Evolutionary conservation across 768 basidiomycete genomes (phyloP), one percentile per base, ranked within the genome.

Genomic region (Hygrophorus pudorinus): DNA sequence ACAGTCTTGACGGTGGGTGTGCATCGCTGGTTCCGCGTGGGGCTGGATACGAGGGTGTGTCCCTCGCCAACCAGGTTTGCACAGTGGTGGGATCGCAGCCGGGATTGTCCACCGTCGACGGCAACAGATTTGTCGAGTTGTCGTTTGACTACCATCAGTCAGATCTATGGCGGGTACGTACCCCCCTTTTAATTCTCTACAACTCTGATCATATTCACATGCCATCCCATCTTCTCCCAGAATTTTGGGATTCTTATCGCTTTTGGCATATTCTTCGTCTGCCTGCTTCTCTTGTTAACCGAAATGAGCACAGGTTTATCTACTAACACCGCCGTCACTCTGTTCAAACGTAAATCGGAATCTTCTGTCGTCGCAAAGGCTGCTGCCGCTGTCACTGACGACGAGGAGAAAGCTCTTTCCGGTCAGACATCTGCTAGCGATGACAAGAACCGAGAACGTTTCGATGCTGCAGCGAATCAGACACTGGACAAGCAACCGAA

Each of bases 211-310:
- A 24, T 24, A 24, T 24, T 24, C 3, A 24, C 24, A 24, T 24
- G 24, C 7, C 24, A 7, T 24, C 7, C 24, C 24, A 7, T 24
- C 24, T n/a, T 57, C 79, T 2, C 57, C 81, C 5, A 80, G 77
- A 76, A 82, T 49, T 73, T 72, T 42, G 88, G 86, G 17, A 81
- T 91, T 43, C 59, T 81, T 24, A 45, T 81, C 47, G 82, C 70
- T 0, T 88, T 87, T 56, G 72, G 71, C 29, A 28, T 73, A n/a
- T 72, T 60, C 47, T 85, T 84, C 59, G 56, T 80, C 47, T 24
- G 58, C 6, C 51, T 70, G 14, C 72, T 81, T 12, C 65, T 87
- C 42, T 2, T 75, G 33, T 73, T 81, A 57, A 78, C 81, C 1
- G 79, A 85, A 62, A 56, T 62, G 51, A 68, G 68, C 47, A 70